These are phyloP conservation scores for Porphyra umbilicalis DNA, from an alignment of 31 red algal genomes.

Conservation along the genomic window DNA sequence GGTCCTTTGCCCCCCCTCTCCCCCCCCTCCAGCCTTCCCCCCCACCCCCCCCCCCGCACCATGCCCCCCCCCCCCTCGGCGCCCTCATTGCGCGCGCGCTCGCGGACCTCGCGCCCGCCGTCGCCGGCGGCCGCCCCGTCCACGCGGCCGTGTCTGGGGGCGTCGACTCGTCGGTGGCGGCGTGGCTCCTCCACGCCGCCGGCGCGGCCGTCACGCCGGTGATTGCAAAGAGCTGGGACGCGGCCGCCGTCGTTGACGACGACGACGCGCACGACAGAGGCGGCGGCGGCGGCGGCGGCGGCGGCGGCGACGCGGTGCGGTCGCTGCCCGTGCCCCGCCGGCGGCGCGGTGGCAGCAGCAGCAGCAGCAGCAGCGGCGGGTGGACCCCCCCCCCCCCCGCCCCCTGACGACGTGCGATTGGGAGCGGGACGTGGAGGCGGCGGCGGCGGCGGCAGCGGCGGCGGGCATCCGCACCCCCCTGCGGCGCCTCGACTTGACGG, in stretches of 20 bases:
- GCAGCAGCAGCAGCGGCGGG: background rate
- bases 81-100: background rate
- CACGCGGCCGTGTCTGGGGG: slow-evolving; percentile 61
- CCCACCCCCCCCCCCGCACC: background rate
- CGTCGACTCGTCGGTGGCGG: slow-evolving; percentile 67
- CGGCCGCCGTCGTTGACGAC: slow-evolving; percentile 16
- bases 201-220: slow-evolving; percentile 49
- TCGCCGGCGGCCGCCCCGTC: background rate
- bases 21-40: background rate
- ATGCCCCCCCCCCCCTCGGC: background rate
- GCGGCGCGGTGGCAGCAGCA: background rate
- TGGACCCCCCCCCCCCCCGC: background rate
- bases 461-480: slow-evolving; percentile 11
- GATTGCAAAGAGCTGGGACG: slow-evolving; percentile 53
- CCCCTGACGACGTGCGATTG: background rate
- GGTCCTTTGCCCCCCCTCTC: background rate
- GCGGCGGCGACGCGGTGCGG: background rate
- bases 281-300: background rate
- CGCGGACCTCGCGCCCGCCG: background rate
- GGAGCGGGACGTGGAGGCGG: slow-evolving; percentile 35
- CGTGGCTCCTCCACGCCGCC: slow-evolving; percentile 23
- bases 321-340: background rate
- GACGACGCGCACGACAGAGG: slow-evolving; percentile 3
- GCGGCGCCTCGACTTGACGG: slow-evolving; percentile 43
- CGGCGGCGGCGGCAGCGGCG: slow-evolving; percentile 13